phyloP scores from a whole-genome alignment of 257 asterid genomes.

The Misopates orontium region DNA sequence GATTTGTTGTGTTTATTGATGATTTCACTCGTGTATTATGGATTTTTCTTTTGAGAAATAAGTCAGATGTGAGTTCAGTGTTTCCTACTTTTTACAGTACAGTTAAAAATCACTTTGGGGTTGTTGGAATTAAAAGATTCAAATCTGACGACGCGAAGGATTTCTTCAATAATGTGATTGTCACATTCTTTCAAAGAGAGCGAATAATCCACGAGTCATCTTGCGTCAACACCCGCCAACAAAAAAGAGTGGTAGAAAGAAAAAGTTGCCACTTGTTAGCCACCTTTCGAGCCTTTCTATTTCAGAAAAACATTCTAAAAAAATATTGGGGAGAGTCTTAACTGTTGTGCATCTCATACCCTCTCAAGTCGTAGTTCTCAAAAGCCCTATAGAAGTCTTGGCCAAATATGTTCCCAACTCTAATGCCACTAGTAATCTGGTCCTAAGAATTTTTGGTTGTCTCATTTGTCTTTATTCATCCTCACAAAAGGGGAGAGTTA shows the following conservation, averaged over 20 bases:
- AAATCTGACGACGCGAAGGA: not conserved
- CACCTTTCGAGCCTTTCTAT: not conserved
- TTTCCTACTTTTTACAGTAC: not conserved
- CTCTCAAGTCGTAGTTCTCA: not conserved
- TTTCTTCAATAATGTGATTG: not conserved
- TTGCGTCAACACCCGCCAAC: constrained; percentile 19
- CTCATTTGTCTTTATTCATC: not conserved
- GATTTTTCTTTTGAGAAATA: not conserved
- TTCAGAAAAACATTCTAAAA: not conserved
- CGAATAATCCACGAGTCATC: constrained; percentile 12
- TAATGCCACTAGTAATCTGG: not conserved
- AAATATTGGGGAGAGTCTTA: not conserved
- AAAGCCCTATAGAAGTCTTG: not conserved
- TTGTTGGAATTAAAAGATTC: not conserved
- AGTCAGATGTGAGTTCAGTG: not conserved
- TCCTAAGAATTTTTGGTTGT: not conserved
- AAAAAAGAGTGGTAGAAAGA: constrained; percentile 14
- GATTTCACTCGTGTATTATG: not conserved
- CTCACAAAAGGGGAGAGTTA: not conserved
- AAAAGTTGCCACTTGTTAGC: not conserved
- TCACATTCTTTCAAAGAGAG: not conserved
- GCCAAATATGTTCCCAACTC: not conserved
- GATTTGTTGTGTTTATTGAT: not conserved
- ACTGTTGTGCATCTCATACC: not conserved
- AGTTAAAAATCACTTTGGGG: not conserved